Conservation (phyloP, 331 rosid genomes). For the Spiraea crenata region DNA sequence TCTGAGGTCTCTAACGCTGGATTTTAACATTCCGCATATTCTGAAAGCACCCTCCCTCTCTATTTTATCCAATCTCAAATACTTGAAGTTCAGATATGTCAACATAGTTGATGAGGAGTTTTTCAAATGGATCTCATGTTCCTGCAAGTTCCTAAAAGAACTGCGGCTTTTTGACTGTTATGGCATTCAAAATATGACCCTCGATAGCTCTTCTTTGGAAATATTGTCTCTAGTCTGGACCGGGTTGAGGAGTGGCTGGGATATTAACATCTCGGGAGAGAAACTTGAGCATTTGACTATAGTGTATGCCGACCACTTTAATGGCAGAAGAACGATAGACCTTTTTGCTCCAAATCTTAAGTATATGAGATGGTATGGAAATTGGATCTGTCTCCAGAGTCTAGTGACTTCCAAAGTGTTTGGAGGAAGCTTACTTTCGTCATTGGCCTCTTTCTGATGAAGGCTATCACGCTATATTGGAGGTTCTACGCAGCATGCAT, state of each 20-base stretch:
- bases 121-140: slow-evolving; percentile 1
- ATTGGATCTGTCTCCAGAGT: no score
- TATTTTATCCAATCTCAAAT: neutral
- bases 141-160: neutral
- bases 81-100: neutral
- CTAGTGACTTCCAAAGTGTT: no score
- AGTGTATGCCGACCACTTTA: neutral
- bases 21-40: neutral
- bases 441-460: neutral
- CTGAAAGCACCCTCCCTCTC: neutral
- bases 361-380: no score
- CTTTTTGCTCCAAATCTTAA: no score
- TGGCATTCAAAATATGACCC: neutral
- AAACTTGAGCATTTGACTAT: neutral
- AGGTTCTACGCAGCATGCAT: no score
- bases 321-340: no score
- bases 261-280: neutral
- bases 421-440: no score
- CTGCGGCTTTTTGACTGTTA: neutral
- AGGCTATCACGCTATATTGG: neutral
- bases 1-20: neutral
- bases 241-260: neutral
- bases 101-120: neutral
- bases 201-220: neutral
- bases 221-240: neutral